A percentile compares a stretch with the other conserved stretches of the same genome.
Conservation (phyloP, 306 rosid genomes). For the Acacia crassicarpa region DNA sequence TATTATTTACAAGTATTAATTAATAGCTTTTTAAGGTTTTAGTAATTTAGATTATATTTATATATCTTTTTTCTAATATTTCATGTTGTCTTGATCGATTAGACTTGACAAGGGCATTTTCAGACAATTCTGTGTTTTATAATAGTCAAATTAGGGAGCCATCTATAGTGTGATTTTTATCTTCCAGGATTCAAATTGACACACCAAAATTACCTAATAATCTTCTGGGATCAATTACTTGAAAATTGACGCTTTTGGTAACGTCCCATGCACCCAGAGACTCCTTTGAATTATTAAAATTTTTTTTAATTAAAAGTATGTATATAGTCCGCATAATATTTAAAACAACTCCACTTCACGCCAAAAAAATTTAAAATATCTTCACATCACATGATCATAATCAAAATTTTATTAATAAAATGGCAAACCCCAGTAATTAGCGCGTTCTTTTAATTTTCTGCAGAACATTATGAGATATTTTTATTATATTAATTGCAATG, state of each 20-base stretch:
- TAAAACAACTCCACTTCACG: too few species aligned
- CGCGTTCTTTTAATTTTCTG: neutral
- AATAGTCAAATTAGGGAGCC: neutral
- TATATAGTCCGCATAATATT: too few species aligned
- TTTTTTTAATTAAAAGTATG: too few species aligned
- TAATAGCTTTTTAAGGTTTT: too few species aligned
- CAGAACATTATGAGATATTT: neutral
- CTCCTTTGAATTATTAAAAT: neutral
- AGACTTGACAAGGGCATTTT: neutral
- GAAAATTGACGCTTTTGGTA: neutral
- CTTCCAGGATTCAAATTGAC: neutral
- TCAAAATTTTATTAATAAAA: neutral
- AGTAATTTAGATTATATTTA: too few species aligned
- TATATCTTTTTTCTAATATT: too few species aligned
- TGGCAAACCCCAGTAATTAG: neutral
- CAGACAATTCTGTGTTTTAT: neutral
- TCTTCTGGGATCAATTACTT: neutral
- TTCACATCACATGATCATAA: neutral
- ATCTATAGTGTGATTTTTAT: neutral
- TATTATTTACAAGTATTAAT: too few species aligned
- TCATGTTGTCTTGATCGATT: too few species aligned
- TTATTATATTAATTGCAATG: neutral
- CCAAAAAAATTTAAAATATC: neutral
- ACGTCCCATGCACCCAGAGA: neutral
- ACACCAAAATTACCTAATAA: neutral